Percentiles rank a stretch among this genome's conserved stretches.
These are phyloP conservation scores for Citrullus mucosospermus DNA, from an alignment of 306 rosid genomes.

Conservation along the genomic window DNA sequence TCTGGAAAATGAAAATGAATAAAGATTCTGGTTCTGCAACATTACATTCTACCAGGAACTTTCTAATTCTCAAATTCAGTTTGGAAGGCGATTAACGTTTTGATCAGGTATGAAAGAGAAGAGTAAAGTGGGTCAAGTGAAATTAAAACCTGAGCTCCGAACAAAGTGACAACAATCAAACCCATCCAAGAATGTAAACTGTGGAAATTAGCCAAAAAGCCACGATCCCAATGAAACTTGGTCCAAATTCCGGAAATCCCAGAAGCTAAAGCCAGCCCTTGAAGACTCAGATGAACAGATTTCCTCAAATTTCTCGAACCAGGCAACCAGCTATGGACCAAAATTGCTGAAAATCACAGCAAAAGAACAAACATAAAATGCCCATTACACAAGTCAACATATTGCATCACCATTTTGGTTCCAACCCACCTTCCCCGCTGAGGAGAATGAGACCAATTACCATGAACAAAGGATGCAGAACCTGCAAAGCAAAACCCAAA, in stretches of 20 bases:
- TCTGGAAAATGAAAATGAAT: neutral
- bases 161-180: slow-evolving; percentile 46
- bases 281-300: slow-evolving; percentile 70
- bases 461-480: slow-evolving; percentile 83
- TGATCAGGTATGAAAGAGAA: neutral
- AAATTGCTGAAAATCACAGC: slow-evolving; percentile 38
- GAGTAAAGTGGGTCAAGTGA: neutral
- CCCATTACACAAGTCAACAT: neutral
- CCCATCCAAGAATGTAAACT: slow-evolving; percentile 99
- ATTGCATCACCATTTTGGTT: neutral
- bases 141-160: slow-evolving; percentile 62
- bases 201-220: slow-evolving; percentile 71
- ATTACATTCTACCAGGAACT: neutral
- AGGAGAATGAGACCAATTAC: slow-evolving; percentile 76
- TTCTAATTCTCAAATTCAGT: neutral
- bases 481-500: slow-evolving; percentile 26
- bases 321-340: slow-evolving; percentile 78
- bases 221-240: slow-evolving; percentile 42
- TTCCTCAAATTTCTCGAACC: slow-evolving; percentile 69
- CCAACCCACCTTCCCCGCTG: slow-evolving; percentile 71
- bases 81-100: neutral
- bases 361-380: neutral
- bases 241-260: slow-evolving; percentile 88
- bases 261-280: slow-evolving; percentile 67
- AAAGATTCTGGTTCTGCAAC: neutral